phyloP scores from a whole-genome alignment of 1,284 basidiomycete genomes.

The Irpex lacteus region DNA sequence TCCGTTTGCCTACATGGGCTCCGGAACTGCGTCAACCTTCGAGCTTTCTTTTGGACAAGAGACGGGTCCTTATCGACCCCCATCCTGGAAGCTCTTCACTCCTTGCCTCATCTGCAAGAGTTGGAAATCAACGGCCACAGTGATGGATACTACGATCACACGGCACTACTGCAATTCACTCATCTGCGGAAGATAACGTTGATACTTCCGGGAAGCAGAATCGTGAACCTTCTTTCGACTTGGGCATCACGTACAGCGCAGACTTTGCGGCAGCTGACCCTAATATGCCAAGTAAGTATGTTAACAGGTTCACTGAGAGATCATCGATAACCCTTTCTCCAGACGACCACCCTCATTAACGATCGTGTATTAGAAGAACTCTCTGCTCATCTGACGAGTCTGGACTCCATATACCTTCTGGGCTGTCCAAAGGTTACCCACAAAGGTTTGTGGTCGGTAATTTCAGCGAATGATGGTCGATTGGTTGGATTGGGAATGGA shows the following conservation, averaged over 20 bases:
- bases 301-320: neutral
- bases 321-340: slow-evolving; percentile 6
- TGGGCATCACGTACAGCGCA: slow-evolving; percentile 48
- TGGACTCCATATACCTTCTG: slow-evolving; percentile 56
- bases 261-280: slow-evolving; percentile 50
- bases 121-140: slow-evolving; percentile 70
- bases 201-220: slow-evolving; percentile 65
- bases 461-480: slow-evolving; percentile 41
- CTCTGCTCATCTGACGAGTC: slow-evolving; percentile 41
- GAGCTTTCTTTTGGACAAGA: slow-evolving; percentile 69
- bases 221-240: slow-evolving; percentile 44
- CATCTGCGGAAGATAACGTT: slow-evolving; percentile 44
- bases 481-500: slow-evolving; percentile 58
- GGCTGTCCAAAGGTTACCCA: slow-evolving; percentile 72
- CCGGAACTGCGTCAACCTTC: slow-evolving; percentile 57
- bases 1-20: slow-evolving; percentile 46
- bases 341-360: slow-evolving; percentile 56
- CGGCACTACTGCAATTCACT: slow-evolving; percentile 44
- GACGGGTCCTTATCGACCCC: slow-evolving; percentile 63
- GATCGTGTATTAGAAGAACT: slow-evolving; percentile 49
- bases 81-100: slow-evolving; percentile 49
- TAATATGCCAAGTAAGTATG: slow-evolving; percentile 62
- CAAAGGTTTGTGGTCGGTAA: slow-evolving; percentile 47
- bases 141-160: slow-evolving; percentile 48
- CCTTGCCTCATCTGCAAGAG: slow-evolving; percentile 41